phyloP scores from a whole-genome alignment of 768 basidiomycete genomes.

The Pleurotus platypus region DNA sequence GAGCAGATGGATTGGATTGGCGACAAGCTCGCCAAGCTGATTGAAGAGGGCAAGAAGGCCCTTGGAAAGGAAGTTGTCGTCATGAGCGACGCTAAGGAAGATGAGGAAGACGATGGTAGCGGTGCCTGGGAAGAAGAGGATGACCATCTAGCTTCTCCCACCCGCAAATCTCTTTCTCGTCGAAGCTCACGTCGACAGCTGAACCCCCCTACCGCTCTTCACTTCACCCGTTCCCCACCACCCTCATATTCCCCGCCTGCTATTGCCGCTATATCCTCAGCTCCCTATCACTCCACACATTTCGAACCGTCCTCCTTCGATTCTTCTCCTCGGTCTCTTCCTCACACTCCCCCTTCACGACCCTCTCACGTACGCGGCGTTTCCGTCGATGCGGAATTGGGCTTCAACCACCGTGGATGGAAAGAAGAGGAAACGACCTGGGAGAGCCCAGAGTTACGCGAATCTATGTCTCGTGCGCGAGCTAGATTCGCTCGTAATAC shows the following conservation, averaged over 20 bases:
- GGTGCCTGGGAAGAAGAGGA: conserved; percentile 75
- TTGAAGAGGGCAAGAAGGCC: conserved; percentile 77
- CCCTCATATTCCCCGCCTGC: conserved; percentile 15
- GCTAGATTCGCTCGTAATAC: conserved; percentile 27
- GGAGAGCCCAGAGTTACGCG: conserved; percentile 64
- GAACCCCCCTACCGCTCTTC: conserved; percentile 19
- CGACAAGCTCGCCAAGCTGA: conserved; percentile 61
- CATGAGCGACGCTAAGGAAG: conserved; percentile 69
- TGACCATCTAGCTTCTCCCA: conserved; percentile 16
- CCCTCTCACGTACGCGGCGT: conserved; percentile 20
- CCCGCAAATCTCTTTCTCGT: conserved; percentile 19
- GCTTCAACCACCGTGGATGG: conserved; percentile 16
- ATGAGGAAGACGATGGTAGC: conserved; percentile 73
- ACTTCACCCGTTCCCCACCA: conserved; percentile 15
- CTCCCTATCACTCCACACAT: conserved; percentile 28
- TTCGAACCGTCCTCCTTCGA: conserved; percentile 26
- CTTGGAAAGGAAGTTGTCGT: conserved; percentile 74
- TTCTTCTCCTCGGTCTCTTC: conserved; percentile 12
- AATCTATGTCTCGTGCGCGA: conserved; percentile 70
- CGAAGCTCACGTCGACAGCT: conserved; percentile 19
- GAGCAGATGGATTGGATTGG: conserved; percentile 77
- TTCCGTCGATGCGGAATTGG: conserved; percentile 31
- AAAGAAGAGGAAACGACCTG: conserved; percentile 48
- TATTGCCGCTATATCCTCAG: conserved; percentile 22
- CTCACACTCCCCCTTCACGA: conserved; percentile 15